Evolutionary conservation across 1,139 yeast genomes (phyloP), one percentile per base, ranked within the genome.

Genomic region (Lodderomyces margitis): DNA sequence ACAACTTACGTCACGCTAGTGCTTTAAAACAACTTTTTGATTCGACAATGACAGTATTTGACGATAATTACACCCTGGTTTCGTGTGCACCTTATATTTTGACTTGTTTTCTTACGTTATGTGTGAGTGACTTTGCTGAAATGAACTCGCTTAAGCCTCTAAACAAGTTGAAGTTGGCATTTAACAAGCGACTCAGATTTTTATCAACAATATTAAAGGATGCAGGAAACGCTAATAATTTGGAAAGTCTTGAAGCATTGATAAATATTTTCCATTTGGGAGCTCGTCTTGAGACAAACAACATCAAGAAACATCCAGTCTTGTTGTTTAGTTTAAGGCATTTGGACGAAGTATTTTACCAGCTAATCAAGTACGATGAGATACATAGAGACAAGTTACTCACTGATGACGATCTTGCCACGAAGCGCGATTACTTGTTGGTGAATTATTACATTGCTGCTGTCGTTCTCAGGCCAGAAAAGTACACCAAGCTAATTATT

Each of bases 381-480:
- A 38, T 50, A 3, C 40, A 43, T 12, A 45, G 45, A 20, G 44
- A 45, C 7, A 44, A 46, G 44, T 34, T 49, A 49, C 35, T 46
- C 40, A 56, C 57, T n/a, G 44, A 52, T 17, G 59, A 55, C 19
- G 49, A 55, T 10, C 57, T 57, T 34, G 42, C 46, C 3, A 38
- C 39, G 8, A 45, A 52, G 7, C 58, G 60, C 41, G 65, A 66
- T 36, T 49, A 49, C 15, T 54, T 74, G 21, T 48, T 68, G 31
- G 63, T 70, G 9, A 66, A 68, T 32, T 66, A 71, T 36, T 68
- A 63, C 48, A 66, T 75, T 1, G 67, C 77, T 3, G 74, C 77
- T 2, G 58, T 70, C 16, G 54, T 72, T 51, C 53, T 76, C 32
- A 59, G 68, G 34, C 71, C 78, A 1, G 62, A 61, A 2, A 57